Evolutionary conservation across 805 yeast genomes (phyloP).

Genomic region (Saccharomycodes ludwigii): DNA sequence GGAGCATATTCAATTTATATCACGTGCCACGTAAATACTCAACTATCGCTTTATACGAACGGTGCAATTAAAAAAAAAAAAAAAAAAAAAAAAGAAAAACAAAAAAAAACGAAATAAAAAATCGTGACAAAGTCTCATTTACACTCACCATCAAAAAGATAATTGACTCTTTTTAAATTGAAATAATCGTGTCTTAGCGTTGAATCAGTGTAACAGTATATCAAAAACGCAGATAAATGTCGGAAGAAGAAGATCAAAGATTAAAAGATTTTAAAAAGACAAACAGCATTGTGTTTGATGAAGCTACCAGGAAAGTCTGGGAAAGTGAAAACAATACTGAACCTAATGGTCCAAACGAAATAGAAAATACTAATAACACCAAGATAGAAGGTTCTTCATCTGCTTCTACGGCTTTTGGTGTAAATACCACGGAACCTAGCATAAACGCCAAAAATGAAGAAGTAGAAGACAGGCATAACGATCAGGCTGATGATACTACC

Average conservation of each 20-base stretch:
- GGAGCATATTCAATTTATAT: too few species aligned
- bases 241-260: constrained; percentile 17
- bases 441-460: constrained; percentile 8
- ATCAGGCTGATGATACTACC: constrained; percentile 55
- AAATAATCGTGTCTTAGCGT: too few species aligned
- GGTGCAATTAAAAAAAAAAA: too few species aligned
- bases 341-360: background rate
- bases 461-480: constrained; percentile 9
- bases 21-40: too few species aligned
- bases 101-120: too few species aligned
- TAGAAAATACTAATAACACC: background rate
- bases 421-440: constrained; percentile 4
- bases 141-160: too few species aligned
- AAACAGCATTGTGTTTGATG: constrained; percentile 24
- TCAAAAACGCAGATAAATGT: too few species aligned
- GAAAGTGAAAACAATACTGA: constrained; percentile 11
- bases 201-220: too few species aligned
- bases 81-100: too few species aligned
- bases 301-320: constrained; percentile 27
- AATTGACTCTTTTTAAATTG: too few species aligned
- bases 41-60: too few species aligned
- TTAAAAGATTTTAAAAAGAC: constrained; percentile 23
- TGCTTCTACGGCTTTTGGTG: constrained; percentile 3
- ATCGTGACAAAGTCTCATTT: too few species aligned
- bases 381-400: constrained; percentile 1